Conservation (phyloP, 2,329 filamentous ascomycete species). For the Harringtonia lauricola region DNA sequence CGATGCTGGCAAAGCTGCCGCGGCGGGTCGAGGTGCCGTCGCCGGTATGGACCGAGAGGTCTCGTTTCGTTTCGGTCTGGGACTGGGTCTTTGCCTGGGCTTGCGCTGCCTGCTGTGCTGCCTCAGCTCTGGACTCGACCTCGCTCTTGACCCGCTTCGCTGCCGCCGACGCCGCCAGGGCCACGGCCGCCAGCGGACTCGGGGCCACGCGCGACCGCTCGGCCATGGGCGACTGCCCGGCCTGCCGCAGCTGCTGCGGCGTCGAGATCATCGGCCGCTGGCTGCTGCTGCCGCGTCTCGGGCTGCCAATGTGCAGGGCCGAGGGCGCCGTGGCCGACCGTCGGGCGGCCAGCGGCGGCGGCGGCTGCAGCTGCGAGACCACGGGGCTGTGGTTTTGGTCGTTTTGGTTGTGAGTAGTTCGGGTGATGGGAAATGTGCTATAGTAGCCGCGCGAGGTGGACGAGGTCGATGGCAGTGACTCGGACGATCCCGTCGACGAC, state of each 20-base stretch:
- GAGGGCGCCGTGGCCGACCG: background rate
- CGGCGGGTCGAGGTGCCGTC: background rate
- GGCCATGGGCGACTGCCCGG: too few species aligned
- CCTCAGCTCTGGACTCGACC: too few species aligned
- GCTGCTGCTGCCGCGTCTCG: too few species aligned
- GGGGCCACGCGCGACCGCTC: too few species aligned
- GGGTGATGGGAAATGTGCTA: conserved; percentile 5
- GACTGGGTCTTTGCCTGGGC: too few species aligned
- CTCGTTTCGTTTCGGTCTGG: too few species aligned
- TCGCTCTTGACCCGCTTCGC: too few species aligned
- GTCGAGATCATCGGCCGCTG: background rate
- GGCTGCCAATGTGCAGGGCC: background rate
- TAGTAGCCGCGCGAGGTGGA: conserved; percentile 4
- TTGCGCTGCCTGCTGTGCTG: too few species aligned
- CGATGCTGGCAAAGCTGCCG: conserved; percentile 7
- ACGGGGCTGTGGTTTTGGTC: background rate
- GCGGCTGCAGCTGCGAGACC: background rate
- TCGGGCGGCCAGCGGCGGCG: background rate
- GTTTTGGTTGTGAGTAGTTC: background rate
- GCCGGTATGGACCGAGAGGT: background rate
- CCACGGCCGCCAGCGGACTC: background rate
- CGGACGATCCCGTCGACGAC: too few species aligned
- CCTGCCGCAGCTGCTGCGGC: background rate
- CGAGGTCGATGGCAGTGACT: background rate
- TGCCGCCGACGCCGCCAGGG: too few species aligned